Evolutionary conservation across 1,284 basidiomycete species (phyloP).

Genomic region (Melampsora americana): DNA sequence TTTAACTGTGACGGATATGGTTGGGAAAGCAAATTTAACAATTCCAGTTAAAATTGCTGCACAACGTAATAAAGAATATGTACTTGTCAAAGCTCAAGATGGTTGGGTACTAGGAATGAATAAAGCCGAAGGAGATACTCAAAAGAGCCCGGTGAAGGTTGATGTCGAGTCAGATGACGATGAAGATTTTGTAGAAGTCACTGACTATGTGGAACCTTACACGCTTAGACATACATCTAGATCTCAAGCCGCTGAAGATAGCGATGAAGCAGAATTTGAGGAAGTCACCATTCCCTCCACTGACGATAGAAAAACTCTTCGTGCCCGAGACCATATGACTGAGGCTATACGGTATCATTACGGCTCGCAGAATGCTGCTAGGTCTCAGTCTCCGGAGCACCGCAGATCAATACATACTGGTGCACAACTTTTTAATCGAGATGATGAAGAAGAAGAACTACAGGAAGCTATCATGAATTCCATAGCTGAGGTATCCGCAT

Average conservation of each 20-base stretch:
- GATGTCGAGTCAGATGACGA: conserved; percentile 61
- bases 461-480: conserved; percentile 21
- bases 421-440: conserved; percentile 7
- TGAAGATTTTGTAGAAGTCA: conserved; percentile 23
- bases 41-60: conserved; percentile 91
- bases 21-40: conserved; percentile 79
- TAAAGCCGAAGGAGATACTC: conserved; percentile 63
- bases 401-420: conserved; percentile 8
- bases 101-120: conserved; percentile 91
- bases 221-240: conserved; percentile 41
- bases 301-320: conserved; percentile 2
- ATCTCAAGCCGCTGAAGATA: conserved; percentile 46
- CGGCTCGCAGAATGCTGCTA: conserved; percentile 7
- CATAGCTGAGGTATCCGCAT: conserved; percentile 7
- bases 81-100: conserved; percentile 80
- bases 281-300: conserved; percentile 48
- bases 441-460: conserved; percentile 26
- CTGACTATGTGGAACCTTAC: neutral
- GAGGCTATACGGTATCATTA: conserved; percentile 30
- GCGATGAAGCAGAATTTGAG: conserved; percentile 50
- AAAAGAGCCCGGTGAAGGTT: conserved; percentile 80
- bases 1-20: conserved; percentile 84
- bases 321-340: conserved; percentile 17
- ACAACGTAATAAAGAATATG: conserved; percentile 87
- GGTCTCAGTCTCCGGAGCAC: neutral